Conservation (phyloP, 1,139 yeast species). For the Suhomyces panamericanus region DNA sequence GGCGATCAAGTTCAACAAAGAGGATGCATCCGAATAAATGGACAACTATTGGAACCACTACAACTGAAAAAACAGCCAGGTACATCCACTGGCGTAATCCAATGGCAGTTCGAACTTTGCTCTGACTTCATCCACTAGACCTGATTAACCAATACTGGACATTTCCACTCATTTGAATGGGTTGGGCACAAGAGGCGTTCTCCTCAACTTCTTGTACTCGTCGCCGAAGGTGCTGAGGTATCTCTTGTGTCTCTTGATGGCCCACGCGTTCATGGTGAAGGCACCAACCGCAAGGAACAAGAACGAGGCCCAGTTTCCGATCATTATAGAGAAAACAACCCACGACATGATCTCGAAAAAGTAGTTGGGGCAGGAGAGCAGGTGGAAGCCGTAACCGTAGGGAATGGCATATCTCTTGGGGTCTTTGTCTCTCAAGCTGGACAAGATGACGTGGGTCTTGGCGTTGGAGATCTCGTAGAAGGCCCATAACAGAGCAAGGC, state of each 20-base stretch:
- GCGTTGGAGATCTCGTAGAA: slow-evolving; percentile 73
- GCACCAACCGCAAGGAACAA: slow-evolving; percentile 71
- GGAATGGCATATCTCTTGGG: slow-evolving; percentile 43
- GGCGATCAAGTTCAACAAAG: slow-evolving; percentile 61
- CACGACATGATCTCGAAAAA: slow-evolving; percentile 81
- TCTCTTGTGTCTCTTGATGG: slow-evolving; percentile 66
- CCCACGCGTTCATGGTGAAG: slow-evolving; percentile 81
- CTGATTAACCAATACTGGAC: too few relatives aligned
- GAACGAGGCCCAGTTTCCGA: slow-evolving; percentile 76
- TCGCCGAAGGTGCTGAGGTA: slow-evolving; percentile 73
- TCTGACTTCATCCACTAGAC: too few relatives aligned
- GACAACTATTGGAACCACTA: too few relatives aligned
- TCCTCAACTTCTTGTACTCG: slow-evolving; percentile 64
- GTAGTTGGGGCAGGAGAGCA: slow-evolving; percentile 77
- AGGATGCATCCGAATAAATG: slow-evolving; percentile 3
- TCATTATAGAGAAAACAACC: slow-evolving; percentile 65
- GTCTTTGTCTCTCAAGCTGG: slow-evolving; percentile 54
- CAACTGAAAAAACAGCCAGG: too few relatives aligned
- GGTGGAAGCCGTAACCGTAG: slow-evolving; percentile 46
- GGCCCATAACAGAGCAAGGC: slow-evolving; percentile 53
- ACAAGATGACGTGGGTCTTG: slow-evolving; percentile 62
- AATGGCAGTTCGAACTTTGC: too few relatives aligned
- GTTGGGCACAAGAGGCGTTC: slow-evolving; percentile 68
- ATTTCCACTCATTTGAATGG: slow-evolving; percentile 17
- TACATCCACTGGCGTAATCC: too few relatives aligned